phyloP scores from a whole-genome alignment of 108 stramenopile genomes.

The Schizochytrium sp. region DNA sequence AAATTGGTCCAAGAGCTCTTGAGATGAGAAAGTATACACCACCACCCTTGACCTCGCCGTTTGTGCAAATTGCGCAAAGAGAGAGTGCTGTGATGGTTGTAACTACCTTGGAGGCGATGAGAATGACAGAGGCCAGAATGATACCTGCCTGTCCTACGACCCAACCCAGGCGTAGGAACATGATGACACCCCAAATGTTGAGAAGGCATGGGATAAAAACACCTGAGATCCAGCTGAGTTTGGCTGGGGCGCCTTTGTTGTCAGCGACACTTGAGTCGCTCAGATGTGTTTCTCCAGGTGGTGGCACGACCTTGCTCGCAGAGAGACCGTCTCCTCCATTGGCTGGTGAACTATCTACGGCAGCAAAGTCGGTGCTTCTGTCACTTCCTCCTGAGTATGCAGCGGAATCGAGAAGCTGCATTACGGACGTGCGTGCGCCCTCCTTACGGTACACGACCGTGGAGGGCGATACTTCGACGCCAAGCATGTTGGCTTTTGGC shows the following conservation, averaged over 20 bases:
- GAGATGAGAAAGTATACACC: conserved; percentile 88
- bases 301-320: conserved; percentile 6
- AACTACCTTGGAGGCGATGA: conserved; percentile 72
- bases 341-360: background rate
- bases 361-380: background rate
- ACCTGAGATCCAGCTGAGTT: conserved; percentile 78
- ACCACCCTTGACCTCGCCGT: conserved; percentile 81
- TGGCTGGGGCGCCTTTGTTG: conserved; percentile 23
- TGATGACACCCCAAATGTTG: conserved; percentile 85
- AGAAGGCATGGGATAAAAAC: conserved; percentile 84
- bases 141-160: conserved; percentile 84
- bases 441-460: conserved; percentile 44
- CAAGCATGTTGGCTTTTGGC: background rate
- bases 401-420: conserved; percentile 45
- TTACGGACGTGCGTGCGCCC: conserved; percentile 31
- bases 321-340: conserved; percentile 20
- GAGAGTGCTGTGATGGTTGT: conserved; percentile 82
- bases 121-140: conserved; percentile 67
- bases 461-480: conserved; percentile 36
- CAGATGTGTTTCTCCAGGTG: background rate
- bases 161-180: conserved; percentile 84
- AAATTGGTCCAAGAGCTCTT: conserved; percentile 78
- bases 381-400: conserved; percentile 24
- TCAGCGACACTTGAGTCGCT: background rate
- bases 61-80: conserved; percentile 83